These are phyloP conservation scores for Oryza australiensis DNA, from an alignment of 176 grass and related monocot genomes.

Conservation along the genomic window DNA sequence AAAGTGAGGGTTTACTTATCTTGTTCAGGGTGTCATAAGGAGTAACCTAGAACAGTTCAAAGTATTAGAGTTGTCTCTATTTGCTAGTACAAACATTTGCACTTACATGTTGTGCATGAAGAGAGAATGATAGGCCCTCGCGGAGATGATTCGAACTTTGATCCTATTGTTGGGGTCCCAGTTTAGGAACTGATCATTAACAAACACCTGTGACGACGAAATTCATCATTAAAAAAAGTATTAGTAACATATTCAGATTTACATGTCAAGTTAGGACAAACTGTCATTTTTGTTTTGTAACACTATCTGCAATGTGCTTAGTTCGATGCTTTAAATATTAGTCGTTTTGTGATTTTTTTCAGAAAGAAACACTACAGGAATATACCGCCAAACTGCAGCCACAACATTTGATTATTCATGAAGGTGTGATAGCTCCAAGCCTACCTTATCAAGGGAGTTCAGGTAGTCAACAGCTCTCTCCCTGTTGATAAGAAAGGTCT, in stretches of 20 bases:
- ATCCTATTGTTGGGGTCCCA: conserved; percentile 92
- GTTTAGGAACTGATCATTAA: conserved; percentile 98
- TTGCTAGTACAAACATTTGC: conserved; percentile 12
- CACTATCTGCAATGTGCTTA: too few species aligned
- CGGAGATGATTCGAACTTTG: conserved; percentile 97
- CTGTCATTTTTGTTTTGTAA: neutral
- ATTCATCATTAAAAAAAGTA: too few species aligned
- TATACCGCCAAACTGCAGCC: too few species aligned
- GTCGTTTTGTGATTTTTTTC: too few species aligned
- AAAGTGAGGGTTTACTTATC: too few species aligned
- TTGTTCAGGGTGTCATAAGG: neutral
- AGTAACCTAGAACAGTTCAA: conserved; percentile 36
- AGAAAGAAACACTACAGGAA: too few species aligned
- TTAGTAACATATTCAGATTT: neutral
- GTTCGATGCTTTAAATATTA: too few species aligned
- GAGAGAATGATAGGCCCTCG: conserved; percentile 94
- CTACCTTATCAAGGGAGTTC: conserved; percentile 93
- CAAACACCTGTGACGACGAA: conserved; percentile 60
- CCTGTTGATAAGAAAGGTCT: conserved; percentile 90
- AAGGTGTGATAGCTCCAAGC: too few species aligned
- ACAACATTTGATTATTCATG: too few species aligned
- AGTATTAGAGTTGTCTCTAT: neutral
- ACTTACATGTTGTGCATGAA: conserved; percentile 99
- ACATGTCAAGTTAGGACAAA: too few species aligned
- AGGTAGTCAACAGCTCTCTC: conserved; percentile 97